Evolutionary conservation across 129 eudicot genomes (phyloP).

Genomic region (Ambrosia trifida): DNA sequence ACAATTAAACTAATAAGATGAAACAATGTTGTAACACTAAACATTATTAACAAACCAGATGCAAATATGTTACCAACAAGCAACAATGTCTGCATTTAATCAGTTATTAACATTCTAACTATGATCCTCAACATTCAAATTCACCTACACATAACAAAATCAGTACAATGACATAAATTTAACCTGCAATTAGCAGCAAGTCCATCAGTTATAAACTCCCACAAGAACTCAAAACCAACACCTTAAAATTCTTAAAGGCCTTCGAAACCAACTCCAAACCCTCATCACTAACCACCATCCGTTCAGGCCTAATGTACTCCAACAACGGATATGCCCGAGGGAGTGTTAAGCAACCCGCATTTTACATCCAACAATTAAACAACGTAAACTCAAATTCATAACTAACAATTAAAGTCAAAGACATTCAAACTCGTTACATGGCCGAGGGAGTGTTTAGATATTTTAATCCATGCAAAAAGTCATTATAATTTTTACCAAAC

Average conservation of each 20-base stretch:
- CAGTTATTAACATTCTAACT: neutral
- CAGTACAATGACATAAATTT: neutral
- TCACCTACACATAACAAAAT: neutral
- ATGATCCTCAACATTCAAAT: neutral
- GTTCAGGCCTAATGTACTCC: constrained; percentile 82
- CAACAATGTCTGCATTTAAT: neutral
- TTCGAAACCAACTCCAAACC: constrained; percentile 66
- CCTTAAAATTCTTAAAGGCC: constrained; percentile 65
- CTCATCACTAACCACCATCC: constrained; percentile 92
- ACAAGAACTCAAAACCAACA: constrained; percentile 73
- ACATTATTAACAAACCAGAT: too few species aligned
- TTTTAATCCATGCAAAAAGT: too few species aligned
- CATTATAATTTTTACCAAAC: too few species aligned
- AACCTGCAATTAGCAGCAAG: constrained; percentile 94
- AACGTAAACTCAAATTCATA: too few species aligned
- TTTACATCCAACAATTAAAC: too few species aligned
- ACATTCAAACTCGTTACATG: too few species aligned
- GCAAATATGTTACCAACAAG: too few species aligned
- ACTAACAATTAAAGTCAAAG: too few species aligned
- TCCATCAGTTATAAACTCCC: constrained; percentile 86
- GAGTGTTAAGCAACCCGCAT: too few species aligned
- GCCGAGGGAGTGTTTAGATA: constrained; percentile 10
- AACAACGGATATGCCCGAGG: constrained; percentile 63
- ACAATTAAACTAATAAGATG: too few species aligned
- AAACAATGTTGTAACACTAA: too few species aligned